Evolutionary conservation across 805 yeast genomes (phyloP).

Genomic region (Kodamaea hsintzibuensis): DNA sequence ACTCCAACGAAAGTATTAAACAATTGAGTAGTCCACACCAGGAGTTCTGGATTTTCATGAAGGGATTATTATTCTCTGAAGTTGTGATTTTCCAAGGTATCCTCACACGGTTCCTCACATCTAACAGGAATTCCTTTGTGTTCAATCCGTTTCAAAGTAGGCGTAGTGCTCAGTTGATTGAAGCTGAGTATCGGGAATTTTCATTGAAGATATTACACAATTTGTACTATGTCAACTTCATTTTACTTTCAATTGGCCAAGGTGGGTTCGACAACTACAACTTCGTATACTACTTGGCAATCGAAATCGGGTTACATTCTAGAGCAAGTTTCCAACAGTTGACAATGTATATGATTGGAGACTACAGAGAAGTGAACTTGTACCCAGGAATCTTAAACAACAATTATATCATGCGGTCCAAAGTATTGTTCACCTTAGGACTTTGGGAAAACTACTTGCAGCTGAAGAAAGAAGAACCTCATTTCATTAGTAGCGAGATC

Average conservation of each 20-base stretch:
- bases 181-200: conserved; percentile 27
- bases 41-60: conserved; percentile 40
- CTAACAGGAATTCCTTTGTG: conserved; percentile 16
- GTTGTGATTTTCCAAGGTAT: conserved; percentile 54
- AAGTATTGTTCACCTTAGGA: conserved; percentile 47
- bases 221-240: conserved; percentile 47
- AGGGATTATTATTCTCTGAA: conserved; percentile 46
- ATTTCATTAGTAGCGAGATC: conserved; percentile 25
- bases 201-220: conserved; percentile 35
- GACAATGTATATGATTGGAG: conserved; percentile 31
- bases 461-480: conserved; percentile 17
- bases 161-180: conserved; percentile 14
- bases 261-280: conserved; percentile 68
- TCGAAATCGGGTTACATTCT: conserved; percentile 39
- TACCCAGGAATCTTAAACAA: conserved; percentile 26
- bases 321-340: conserved; percentile 17
- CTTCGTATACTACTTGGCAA: conserved; percentile 52
- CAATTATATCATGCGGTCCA: conserved; percentile 33
- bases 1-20: conserved; percentile 5
- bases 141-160: conserved; percentile 11
- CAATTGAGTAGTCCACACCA: conserved; percentile 13
- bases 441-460: conserved; percentile 48
- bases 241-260: conserved; percentile 55
- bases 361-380: conserved; percentile 35
- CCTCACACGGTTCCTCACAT: conserved; percentile 35